These are phyloP conservation scores for Simplicillium sp. DNA, from an alignment of 2,329 filamentous ascomycete genomes.

Conservation along the genomic window DNA sequence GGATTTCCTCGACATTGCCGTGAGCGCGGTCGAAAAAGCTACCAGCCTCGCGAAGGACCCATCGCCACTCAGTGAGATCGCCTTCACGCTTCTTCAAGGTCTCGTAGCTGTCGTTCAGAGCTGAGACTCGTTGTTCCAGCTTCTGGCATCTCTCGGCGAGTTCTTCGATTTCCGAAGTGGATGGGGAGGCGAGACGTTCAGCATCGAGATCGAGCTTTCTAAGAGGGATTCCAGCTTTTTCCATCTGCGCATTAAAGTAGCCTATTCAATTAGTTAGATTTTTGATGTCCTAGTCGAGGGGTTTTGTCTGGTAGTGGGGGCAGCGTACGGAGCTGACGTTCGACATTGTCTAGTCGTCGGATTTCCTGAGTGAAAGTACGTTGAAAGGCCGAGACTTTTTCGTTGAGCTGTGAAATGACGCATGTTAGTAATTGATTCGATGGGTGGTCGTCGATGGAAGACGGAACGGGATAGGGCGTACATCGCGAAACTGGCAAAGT, in stretches of 20 bases:
- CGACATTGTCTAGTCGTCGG: conserved; percentile 92
- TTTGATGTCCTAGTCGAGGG: conserved; percentile 4
- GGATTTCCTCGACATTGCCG: conserved; percentile 93
- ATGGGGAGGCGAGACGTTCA: conserved; percentile 76
- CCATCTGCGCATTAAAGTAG: conserved; percentile 94
- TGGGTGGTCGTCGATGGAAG: conserved; percentile 11
- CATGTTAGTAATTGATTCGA: conserved; percentile 5
- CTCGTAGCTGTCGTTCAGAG: conserved; percentile 96
- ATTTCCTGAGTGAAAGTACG: conserved; percentile 97
- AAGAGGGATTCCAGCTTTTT: conserved; percentile 79
- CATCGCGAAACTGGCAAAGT: conserved; percentile 94
- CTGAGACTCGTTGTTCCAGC: conserved; percentile 82
- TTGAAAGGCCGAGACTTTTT: conserved; percentile 88
- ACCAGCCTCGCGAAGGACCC: conserved; percentile 91
- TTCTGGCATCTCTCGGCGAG: conserved; percentile 85
- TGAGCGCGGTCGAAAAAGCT: conserved; percentile 96
- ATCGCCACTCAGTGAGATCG: conserved; percentile 95
- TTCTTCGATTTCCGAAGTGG: conserved; percentile 92
- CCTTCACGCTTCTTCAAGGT: conserved; percentile 96
- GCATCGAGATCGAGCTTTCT: conserved; percentile 86
- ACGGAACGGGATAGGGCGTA: conserved; percentile 37
- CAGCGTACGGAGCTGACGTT: conserved; percentile 83
- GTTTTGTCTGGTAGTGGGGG: conserved; percentile 7
- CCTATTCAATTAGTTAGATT: conserved; percentile 40
- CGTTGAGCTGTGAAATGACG: conserved; percentile 61